Evolutionary conservation across 78 protist genomes (phyloP).

Genomic region (Cavenderia fasciculata): DNA sequence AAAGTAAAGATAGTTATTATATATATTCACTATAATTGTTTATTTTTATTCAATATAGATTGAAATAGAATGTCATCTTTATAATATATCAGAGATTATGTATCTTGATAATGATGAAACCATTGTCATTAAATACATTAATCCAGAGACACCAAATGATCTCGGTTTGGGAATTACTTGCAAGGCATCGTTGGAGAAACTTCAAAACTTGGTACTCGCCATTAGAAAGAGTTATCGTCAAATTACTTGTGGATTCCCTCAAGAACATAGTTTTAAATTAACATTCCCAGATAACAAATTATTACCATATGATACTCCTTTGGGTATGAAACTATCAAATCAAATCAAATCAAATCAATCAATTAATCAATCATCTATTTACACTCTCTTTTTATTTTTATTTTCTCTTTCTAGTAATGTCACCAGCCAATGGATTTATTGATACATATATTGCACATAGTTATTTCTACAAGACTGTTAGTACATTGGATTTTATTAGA

Average conservation of each 20-base stretch:
- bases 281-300: constrained; percentile 31
- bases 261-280: constrained; percentile 7
- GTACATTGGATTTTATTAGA: constrained; percentile 61
- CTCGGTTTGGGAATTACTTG: constrained; percentile 21
- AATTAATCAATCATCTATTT: neutral
- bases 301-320: neutral
- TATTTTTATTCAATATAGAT: constrained; percentile 1
- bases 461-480: constrained; percentile 46
- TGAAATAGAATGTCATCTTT: constrained; percentile 59
- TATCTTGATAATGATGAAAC: constrained; percentile 19
- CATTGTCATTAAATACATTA: constrained; percentile 22
- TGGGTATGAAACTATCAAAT: neutral
- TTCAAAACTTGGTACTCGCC: constrained; percentile 27
- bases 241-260: constrained; percentile 53
- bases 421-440: constrained; percentile 61
- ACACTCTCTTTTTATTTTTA: neutral
- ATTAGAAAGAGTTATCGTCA: constrained; percentile 62
- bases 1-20: neutral
- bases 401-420: neutral
- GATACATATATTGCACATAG: constrained; percentile 73
- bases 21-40: neutral
- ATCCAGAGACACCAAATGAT: neutral
- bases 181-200: constrained; percentile 38
- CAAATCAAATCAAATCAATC: neutral
- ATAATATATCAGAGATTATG: constrained; percentile 40